Conservation (phyloP, 768 basidiomycete genomes). For the Pleurotus cornucopiae region DNA sequence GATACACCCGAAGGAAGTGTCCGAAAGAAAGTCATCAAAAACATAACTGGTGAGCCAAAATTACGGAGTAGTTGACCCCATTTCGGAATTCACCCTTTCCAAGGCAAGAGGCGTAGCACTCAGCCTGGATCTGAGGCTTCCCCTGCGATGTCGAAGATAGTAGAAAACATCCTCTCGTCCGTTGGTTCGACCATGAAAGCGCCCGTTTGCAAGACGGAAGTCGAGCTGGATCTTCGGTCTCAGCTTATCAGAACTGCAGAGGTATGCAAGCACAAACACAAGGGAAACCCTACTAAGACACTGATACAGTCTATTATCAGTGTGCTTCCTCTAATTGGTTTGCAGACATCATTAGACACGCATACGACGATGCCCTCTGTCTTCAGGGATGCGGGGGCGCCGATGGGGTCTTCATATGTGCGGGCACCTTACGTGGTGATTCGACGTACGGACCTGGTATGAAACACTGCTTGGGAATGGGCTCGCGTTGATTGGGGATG, state of each 20-base stretch:
- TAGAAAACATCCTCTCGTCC: slow-evolving; percentile 60
- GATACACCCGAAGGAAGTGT: slow-evolving; percentile 59
- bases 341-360: slow-evolving; percentile 77
- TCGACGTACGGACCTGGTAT: slow-evolving; percentile 78
- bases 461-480: slow-evolving; percentile 7
- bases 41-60: slow-evolving; percentile 47
- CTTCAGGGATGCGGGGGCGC: slow-evolving; percentile 59
- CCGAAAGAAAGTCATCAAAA: slow-evolving; percentile 58
- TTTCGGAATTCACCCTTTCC: neutral
- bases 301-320: slow-evolving; percentile 26
- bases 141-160: slow-evolving; percentile 47
- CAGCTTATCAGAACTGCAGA: slow-evolving; percentile 71
- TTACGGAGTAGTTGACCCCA: no score
- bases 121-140: slow-evolving; percentile 56
- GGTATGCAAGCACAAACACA: slow-evolving; percentile 29
- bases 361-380: slow-evolving; percentile 70
- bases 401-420: slow-evolving; percentile 78
- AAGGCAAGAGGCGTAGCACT: slow-evolving; percentile 67
- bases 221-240: slow-evolving; percentile 70
- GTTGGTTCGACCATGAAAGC: slow-evolving; percentile 68
- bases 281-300: neutral
- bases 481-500: neutral
- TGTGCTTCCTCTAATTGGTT: slow-evolving; percentile 78
- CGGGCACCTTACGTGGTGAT: slow-evolving; percentile 84
- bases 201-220: slow-evolving; percentile 69